phyloP scores from a whole-genome alignment of 1,284 basidiomycete genomes.

The Microbotryomycetes sp. region DNA sequence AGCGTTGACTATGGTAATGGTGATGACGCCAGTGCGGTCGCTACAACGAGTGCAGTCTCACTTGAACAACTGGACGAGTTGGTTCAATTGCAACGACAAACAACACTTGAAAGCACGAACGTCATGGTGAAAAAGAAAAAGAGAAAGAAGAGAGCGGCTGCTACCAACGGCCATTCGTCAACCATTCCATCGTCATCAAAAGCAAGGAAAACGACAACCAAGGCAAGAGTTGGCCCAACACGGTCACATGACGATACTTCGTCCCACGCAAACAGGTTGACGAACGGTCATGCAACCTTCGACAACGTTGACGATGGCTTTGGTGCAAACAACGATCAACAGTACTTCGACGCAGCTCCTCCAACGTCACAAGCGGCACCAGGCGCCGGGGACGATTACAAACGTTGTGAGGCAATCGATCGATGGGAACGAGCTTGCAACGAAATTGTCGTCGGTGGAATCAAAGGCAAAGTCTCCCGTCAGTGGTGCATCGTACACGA shows the following conservation, averaged over 20 bases:
- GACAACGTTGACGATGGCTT: not conserved
- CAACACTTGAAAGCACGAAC: not conserved
- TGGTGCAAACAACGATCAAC: not conserved
- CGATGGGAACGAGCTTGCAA: constrained; percentile 20
- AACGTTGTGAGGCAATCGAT: constrained; percentile 27
- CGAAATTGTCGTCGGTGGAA: constrained; percentile 29
- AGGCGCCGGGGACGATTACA: constrained; percentile 2
- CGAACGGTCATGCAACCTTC: too few relatives aligned
- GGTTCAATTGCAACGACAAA: not conserved
- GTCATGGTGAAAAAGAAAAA: not conserved
- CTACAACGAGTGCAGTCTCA: not conserved
- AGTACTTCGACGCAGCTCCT: not conserved
- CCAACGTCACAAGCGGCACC: too few relatives aligned
- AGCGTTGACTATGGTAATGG: too few relatives aligned
- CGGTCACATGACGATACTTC: not conserved
- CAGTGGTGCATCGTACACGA: constrained; percentile 28
- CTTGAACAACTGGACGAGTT: not conserved
- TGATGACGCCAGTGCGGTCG: not conserved
- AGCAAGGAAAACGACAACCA: not conserved
- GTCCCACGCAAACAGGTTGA: too few relatives aligned
- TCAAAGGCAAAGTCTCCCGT: constrained; percentile 29
- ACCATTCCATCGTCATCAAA: not conserved
- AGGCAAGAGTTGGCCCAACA: not conserved
- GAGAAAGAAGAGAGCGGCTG: not conserved
- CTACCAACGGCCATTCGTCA: not conserved